A percentile compares a stretch with the other conserved stretches of the same genome.
These are phyloP conservation scores for Curvularia spicifera DNA, from an alignment of 2,329 filamentous ascomycete species.

Conservation along the genomic window DNA sequence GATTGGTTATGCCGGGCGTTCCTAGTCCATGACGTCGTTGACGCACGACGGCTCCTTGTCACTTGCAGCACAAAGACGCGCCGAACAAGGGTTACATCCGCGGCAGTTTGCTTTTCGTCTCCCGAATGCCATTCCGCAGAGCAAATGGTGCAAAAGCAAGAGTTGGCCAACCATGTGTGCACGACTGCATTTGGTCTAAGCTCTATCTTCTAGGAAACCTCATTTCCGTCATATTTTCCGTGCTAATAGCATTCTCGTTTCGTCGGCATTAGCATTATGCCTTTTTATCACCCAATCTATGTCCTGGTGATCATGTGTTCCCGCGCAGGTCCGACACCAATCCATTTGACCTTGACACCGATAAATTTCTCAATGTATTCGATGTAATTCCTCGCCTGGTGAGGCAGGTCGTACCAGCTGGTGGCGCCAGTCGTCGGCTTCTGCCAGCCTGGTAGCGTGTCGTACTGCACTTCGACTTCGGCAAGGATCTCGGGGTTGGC, in stretches of 20 bases:
- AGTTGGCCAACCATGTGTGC: background rate
- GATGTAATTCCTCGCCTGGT: constrained; percentile 69
- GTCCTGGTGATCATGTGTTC: constrained; percentile 68
- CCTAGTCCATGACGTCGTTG: background rate
- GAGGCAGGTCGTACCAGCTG: constrained; percentile 68
- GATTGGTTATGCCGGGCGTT: constrained; percentile 1
- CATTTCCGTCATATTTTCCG: background rate
- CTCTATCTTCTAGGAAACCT: constrained; percentile 13
- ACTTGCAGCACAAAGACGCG: background rate
- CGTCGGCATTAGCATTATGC: background rate
- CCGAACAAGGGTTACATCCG: background rate
- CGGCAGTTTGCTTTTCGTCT: background rate
- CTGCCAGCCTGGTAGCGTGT: constrained; percentile 74
- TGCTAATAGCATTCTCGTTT: background rate
- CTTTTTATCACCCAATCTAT: constrained; percentile 8
- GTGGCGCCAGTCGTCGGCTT: constrained; percentile 65
- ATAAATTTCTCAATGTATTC: constrained; percentile 71
- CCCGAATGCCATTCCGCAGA: background rate
- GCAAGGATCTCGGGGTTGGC: constrained; percentile 66
- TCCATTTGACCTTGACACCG: constrained; percentile 67
- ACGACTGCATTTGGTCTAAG: constrained; percentile 9
- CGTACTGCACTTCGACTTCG: constrained; percentile 68
- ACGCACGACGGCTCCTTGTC: background rate
- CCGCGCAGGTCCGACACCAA: constrained; percentile 70
- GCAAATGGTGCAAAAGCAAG: background rate